Evolutionary conservation across 2,329 filamentous ascomycete species (phyloP).

Genomic region (Pseudocercospora cruenta): DNA sequence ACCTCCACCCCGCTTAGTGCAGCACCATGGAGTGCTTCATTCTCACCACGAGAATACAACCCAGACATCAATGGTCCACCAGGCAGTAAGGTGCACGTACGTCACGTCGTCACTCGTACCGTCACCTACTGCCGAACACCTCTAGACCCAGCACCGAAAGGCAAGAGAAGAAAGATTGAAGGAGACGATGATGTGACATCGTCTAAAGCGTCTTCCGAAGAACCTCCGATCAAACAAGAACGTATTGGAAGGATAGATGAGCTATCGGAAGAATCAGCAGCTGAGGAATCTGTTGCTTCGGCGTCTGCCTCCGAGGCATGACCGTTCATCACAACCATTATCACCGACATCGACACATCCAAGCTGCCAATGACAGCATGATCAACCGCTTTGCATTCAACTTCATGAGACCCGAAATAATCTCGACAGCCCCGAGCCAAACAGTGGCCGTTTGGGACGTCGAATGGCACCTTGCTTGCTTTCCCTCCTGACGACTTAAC

Average conservation of each 20-base stretch:
- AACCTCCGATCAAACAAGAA: conserved; percentile 22
- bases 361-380: not conserved
- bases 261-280: conserved; percentile 16
- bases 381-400: not conserved
- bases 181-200: conserved; percentile 24
- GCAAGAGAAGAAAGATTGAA: conserved; percentile 81
- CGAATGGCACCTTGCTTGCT: conserved; percentile 4
- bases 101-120: conserved; percentile 91
- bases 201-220: conserved; percentile 21
- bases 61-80: conserved; percentile 33
- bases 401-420: not conserved
- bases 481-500: conserved; percentile 28
- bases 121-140: conserved; percentile 77
- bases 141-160: conserved; percentile 87
- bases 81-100: conserved; percentile 64
- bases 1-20: conserved; percentile 49
- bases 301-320: conserved; percentile 9
- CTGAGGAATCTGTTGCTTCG: conserved; percentile 14
- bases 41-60: conserved; percentile 71
- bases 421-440: not conserved
- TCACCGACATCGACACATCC: not conserved
- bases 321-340: not conserved
- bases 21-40: conserved; percentile 41
- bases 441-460: not conserved
- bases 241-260: conserved; percentile 23